A percentile compares a stretch with the other conserved stretches of the same genome.
These are phyloP conservation scores for Apiotrichum montevideense DNA, from an alignment of 1,284 basidiomycete species.

Conservation along the genomic window DNA sequence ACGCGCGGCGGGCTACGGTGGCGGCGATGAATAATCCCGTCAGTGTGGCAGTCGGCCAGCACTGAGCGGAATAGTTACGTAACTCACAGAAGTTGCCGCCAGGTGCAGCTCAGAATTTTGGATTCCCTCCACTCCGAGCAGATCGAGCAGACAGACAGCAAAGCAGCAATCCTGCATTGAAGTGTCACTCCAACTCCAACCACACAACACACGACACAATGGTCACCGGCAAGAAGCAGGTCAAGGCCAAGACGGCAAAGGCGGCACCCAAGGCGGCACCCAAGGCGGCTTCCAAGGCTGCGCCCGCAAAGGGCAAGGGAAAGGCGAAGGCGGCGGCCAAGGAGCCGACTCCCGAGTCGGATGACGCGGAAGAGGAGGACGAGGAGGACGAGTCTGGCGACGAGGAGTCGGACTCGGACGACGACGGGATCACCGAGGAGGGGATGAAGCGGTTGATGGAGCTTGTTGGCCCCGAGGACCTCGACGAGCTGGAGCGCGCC, in stretches of 20 bases:
- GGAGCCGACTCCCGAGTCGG: conserved; percentile 10
- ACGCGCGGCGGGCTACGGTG: not conserved
- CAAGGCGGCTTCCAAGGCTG: conserved; percentile 23
- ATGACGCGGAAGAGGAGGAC: conserved; percentile 8
- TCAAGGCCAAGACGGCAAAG: conserved; percentile 13
- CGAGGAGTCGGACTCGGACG: conserved; percentile 63
- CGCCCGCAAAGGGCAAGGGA: conserved; percentile 15
- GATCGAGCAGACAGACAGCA: conserved; percentile 3
- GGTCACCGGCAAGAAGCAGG: conserved; percentile 35
- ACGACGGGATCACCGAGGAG: conserved; percentile 77
- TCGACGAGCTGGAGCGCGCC: conserved; percentile 35
- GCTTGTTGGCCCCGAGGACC: conserved; percentile 53
- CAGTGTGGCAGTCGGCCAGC: not conserved
- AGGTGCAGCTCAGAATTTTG: not conserved
- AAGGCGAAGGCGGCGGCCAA: conserved; percentile 15
- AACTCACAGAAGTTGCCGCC: not conserved
- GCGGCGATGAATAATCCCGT: not conserved
- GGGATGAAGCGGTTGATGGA: conserved; percentile 65
- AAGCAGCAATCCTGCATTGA: too few species aligned
- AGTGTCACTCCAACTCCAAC: not conserved
- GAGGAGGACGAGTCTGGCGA: conserved; percentile 28
- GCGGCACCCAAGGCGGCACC: conserved; percentile 2
- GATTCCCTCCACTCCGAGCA: conserved; percentile 13
- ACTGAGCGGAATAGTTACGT: not conserved
- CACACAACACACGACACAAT: conserved; percentile 15